phyloP scores from a whole-genome alignment of 352 stramenopile genomes.

The Phytophthora fragariaefolia region DNA sequence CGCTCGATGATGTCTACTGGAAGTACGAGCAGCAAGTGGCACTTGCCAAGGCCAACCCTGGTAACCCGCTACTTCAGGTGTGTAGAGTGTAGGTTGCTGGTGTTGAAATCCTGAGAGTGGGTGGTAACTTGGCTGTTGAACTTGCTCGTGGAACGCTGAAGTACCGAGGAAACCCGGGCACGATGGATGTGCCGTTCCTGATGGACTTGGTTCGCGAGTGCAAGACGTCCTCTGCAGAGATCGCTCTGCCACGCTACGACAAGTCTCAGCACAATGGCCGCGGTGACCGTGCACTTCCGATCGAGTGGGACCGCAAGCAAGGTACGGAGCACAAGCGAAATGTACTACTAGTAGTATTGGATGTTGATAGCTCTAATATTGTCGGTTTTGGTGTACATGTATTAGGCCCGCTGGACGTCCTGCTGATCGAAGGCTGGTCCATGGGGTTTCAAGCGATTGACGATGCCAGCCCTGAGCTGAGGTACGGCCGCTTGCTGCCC shows the following conservation, averaged over 20 bases:
- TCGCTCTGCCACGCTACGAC: slow-evolving; percentile 79
- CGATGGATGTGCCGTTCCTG: slow-evolving; percentile 78
- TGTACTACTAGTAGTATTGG: neutral
- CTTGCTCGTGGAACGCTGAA: slow-evolving; percentile 38
- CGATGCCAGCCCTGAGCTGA: slow-evolving; percentile 38
- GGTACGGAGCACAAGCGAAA: slow-evolving; percentile 31
- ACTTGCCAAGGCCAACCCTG: slow-evolving; percentile 60
- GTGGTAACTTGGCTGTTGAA: neutral
- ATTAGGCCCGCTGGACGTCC: slow-evolving; percentile 75
- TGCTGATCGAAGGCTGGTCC: slow-evolving; percentile 89
- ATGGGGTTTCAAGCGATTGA: slow-evolving; percentile 78
- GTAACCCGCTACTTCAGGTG: slow-evolving; percentile 84
- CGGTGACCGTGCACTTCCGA: slow-evolving; percentile 67
- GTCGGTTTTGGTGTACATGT: neutral
- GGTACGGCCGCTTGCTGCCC: slow-evolving; percentile 23
- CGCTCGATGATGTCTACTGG: slow-evolving; percentile 87
- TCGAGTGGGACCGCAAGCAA: slow-evolving; percentile 65
- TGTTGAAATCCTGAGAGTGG: neutral
- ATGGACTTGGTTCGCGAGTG: slow-evolving; percentile 65
- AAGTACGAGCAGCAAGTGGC: slow-evolving; percentile 67
- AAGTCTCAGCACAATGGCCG: slow-evolving; percentile 79
- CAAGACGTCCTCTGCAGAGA: slow-evolving; percentile 46
- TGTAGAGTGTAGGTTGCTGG: neutral
- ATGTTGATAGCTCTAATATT: slow-evolving; percentile 10
- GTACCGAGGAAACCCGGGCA: slow-evolving; percentile 85